A percentile compares a stretch with the other conserved stretches of the same genome.
Evolutionary conservation across 176 grass and related monocot species (phyloP).

Genomic region (Cocos nucifera): DNA sequence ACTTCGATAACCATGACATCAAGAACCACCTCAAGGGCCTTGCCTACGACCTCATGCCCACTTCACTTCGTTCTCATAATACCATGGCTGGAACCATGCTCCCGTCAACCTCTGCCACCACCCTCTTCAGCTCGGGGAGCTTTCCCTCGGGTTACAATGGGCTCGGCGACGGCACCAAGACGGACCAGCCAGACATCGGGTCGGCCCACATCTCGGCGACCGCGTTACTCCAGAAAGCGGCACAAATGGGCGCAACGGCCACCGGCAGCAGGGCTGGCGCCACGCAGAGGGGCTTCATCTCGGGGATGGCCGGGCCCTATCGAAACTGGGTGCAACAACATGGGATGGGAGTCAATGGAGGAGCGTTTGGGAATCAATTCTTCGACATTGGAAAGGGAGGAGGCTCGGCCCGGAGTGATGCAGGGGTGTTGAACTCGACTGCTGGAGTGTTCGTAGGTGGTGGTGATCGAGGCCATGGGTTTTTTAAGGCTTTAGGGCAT

Average conservation of each 20-base stretch:
- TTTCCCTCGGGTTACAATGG: neutral
- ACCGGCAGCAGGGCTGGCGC: neutral
- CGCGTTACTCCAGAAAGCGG: constrained; percentile 59
- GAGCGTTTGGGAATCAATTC: neutral
- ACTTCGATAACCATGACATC: constrained; percentile 17
- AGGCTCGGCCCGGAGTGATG: neutral
- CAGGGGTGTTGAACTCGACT: constrained; percentile 1
- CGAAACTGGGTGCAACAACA: neutral
- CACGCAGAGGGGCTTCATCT: neutral
- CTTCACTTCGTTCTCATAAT: constrained; percentile 1
- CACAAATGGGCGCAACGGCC: constrained; percentile 32
- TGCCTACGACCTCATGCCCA: neutral
- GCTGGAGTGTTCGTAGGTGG: constrained; percentile 1
- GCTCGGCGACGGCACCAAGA: neutral
- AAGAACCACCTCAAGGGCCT: constrained; percentile 31
- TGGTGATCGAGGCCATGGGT: too few species aligned
- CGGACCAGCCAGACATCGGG: neutral
- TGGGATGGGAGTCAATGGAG: constrained; percentile 22
- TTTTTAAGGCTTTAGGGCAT: too few species aligned
- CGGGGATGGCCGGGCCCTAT: constrained; percentile 17
- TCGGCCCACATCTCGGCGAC: constrained; percentile 55
- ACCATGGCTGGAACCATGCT: constrained; percentile 15
- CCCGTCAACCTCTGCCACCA: too few species aligned
- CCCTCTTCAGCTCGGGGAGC: neutral
- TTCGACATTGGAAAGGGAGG: neutral